phyloP scores from a whole-genome alignment of 129 eudicot species.

The Centaurea solstitialis region DNA sequence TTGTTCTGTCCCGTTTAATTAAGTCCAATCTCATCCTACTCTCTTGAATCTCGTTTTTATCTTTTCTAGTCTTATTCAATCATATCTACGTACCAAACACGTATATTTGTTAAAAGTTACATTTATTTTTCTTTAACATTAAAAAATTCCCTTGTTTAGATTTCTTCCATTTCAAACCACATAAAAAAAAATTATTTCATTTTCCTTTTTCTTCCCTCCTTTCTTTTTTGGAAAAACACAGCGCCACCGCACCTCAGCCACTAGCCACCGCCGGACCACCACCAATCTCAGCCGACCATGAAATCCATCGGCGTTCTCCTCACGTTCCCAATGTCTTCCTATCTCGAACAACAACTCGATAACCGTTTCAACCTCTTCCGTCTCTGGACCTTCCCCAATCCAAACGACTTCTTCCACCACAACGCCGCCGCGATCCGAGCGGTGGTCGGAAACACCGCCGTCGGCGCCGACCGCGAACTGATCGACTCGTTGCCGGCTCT shows the following conservation, averaged over 20 bases:
- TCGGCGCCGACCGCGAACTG: slow-evolving; percentile 50
- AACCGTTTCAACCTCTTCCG: slow-evolving; percentile 60
- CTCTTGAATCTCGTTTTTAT: too few species aligned
- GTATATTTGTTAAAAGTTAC: too few species aligned
- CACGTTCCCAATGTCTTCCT: slow-evolving; percentile 46
- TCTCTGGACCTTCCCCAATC: slow-evolving; percentile 46
- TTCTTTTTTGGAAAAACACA: too few species aligned
- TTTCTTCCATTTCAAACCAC: too few species aligned
- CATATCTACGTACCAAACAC: too few species aligned
- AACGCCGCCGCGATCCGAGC: slow-evolving; percentile 49
- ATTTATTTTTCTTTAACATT: too few species aligned
- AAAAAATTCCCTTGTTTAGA: too few species aligned
- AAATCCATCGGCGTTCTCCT: slow-evolving; percentile 61
- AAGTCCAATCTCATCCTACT: too few species aligned
- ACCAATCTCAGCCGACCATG: slow-evolving; percentile 33
- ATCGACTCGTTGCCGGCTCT: slow-evolving; percentile 57
- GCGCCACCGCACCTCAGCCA: slow-evolving; percentile 4
- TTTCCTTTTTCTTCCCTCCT: background rate
- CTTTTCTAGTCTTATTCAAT: too few species aligned
- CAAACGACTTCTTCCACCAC: slow-evolving; percentile 33
- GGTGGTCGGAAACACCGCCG: slow-evolving; percentile 47
- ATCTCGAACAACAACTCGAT: slow-evolving; percentile 66
- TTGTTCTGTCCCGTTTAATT: too few species aligned
- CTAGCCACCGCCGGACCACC: background rate
- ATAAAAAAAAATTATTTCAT: too few species aligned